Evolutionary conservation across 2,329 filamentous ascomycete genomes (phyloP).

Genomic region (Phyllosticta ampelicida): DNA sequence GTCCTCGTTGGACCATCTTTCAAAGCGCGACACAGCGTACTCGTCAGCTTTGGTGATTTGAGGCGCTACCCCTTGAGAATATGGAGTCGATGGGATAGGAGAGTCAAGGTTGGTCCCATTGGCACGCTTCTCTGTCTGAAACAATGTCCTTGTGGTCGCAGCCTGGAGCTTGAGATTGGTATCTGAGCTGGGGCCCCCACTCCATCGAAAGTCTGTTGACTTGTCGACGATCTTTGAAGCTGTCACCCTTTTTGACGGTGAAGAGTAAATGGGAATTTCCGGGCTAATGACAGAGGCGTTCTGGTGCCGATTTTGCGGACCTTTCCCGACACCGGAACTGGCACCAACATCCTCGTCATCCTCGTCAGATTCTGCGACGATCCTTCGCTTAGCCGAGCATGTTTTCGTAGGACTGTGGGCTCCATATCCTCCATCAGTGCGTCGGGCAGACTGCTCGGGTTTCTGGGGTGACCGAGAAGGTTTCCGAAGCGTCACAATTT

Average conservation of each 20-base stretch:
- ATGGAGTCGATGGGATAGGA: background rate
- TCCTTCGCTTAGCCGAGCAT: background rate
- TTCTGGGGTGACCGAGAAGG: constrained; percentile 6
- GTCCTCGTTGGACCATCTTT: background rate
- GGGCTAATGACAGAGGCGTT: background rate
- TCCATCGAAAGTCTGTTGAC: constrained; percentile 3
- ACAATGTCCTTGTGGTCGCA: background rate
- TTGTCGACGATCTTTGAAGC: background rate
- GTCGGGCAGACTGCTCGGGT: background rate
- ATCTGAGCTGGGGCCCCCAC: background rate
- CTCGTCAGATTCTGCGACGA: constrained; percentile 8
- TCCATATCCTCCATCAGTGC: background rate
- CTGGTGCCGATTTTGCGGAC: background rate
- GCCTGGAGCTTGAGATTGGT: background rate
- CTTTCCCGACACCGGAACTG: background rate
- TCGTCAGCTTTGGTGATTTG: background rate
- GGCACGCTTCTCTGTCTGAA: background rate
- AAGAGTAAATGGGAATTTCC: background rate
- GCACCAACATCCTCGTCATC: constrained; percentile 3
- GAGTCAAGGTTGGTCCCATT: background rate
- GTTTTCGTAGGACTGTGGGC: background rate
- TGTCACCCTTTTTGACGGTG: background rate
- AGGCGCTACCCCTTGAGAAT: background rate
- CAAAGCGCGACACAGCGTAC: background rate
- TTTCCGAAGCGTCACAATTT: constrained; percentile 1